Base-by-base conservation (phyloP, 805 yeast genomes). In the Wickerhamiella domercqiae region DNA sequence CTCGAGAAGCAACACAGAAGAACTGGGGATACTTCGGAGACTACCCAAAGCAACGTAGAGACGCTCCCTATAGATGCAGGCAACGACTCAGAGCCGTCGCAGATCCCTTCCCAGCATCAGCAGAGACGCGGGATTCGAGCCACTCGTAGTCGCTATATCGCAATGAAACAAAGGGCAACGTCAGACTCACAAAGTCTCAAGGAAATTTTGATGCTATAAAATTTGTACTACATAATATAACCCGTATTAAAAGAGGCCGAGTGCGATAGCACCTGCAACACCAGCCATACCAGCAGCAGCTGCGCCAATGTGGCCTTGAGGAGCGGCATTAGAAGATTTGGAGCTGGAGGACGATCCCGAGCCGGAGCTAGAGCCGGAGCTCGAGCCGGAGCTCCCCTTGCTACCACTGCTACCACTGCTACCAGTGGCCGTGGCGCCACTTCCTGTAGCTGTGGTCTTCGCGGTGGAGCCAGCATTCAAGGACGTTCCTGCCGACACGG, bases 141-240 rank as follows among this genome's bases (percentile, higher is more conserved):
- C 1, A 79, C 79, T 3, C 71, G 97, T 55, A 75, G 93, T 17
- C 77, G 72, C 56, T 86, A 83, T 77, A 86, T 87, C 39, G 77
- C 69, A 47, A 94, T 84, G 56, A 87, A 87, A 55, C 70, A 90
- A 50, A 90, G 93, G 7, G 87, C 96, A 1, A 83, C 86, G 0
- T 71, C 78, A 75, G 97, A 87, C 54, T 69, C 78, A 2, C 75
- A 82, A 55, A 84, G 94, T 11, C 66, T 87, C 44, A 83, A 81
- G 48, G 97, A 87, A 59, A 87, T 87, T 40, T 81, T 87, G 54
- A 87, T 87, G 96, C 71, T 84, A 9, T 40, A 24, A 28, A 26
- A 29, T n/a, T 22, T 32, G 29, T 28, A 22, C 21, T 26, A 7
- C 16, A 4, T 6, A 11, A 29, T 34, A 16, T 29, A 29, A 7